Base-by-base conservation (phyloP, 2,329 filamentous ascomycete species). In the Cyclaneusma minus region DNA sequence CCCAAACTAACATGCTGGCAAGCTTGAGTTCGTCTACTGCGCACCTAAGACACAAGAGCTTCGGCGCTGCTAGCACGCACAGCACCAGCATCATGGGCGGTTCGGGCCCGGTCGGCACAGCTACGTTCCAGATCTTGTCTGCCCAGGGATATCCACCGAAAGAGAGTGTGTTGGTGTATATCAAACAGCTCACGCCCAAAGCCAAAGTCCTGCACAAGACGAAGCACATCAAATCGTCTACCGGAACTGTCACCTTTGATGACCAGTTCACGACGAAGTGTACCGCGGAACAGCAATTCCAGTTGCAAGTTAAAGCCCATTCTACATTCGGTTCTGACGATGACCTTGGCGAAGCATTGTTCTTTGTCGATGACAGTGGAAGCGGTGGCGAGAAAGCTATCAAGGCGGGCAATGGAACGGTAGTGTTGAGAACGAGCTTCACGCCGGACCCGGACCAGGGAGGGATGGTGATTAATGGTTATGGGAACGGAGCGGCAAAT, bases 171-270 rank as follows among this genome's bases (percentile, higher is more conserved):
- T 84, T 82, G 43, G 68, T 92, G 24, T 55, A 68, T 31, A 56
- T 93, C 38, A 73, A 70, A 29, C 70, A 80, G 38, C 47, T 80
- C 17, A 58, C 62, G 3, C 54, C 70, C 24, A 85, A 78, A 52
- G 60, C 52, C 25, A 94, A 89, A 56, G 68, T 78, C 23, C 59
- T 98, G 23, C 74, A 85, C 55, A 94, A 95, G 60, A 94, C 85
- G 13, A 92, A 93, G 49, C 78, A 89, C 36, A 68, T 80, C 56
- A 93, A 93, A 51, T 65, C 75, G 1, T 55, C 67, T 3, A 58
- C 57, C 2, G 81, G 78, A 2, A 55, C 62, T 3, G 67, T 81
- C 34, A 62, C 58, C 11, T 92, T 72, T 49, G 74, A 83, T 35
- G 56, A 63, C 25, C 51, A 56, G 35, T 87, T 89, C 60, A 84